Evolutionary conservation across 75 land plant species (phyloP).

Genomic region (Selaginella tamariscina): DNA sequence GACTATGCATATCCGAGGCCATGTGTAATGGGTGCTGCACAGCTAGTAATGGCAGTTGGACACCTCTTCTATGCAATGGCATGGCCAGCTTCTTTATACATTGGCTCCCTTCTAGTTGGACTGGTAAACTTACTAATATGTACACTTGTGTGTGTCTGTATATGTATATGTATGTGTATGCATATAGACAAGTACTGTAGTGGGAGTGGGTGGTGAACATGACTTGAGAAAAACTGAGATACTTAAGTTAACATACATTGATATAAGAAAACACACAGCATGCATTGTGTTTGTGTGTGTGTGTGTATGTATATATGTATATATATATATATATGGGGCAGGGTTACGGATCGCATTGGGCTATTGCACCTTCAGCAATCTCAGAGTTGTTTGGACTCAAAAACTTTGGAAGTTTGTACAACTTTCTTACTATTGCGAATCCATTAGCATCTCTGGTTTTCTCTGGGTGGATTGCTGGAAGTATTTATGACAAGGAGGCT

Average conservation of each 20-base stretch:
- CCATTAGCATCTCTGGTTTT: background rate
- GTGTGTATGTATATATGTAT: no score
- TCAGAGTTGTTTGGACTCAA: slow-evolving; percentile 83
- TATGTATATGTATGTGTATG: no score
- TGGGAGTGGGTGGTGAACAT: no score
- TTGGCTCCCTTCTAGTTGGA: slow-evolving; percentile 60
- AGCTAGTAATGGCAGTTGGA: slow-evolving; percentile 53
- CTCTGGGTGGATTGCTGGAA: slow-evolving; percentile 24
- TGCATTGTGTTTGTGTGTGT: no score
- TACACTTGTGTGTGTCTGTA: no score
- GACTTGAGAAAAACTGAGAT: no score
- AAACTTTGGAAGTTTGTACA: slow-evolving; percentile 73
- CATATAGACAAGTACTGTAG: no score
- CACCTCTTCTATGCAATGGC: slow-evolving; percentile 57
- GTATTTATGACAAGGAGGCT: slow-evolving; percentile 31
- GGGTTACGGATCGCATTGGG: slow-evolving; percentile 87
- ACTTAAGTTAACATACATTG: no score
- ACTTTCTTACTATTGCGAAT: slow-evolving; percentile 60
- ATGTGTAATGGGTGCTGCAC: slow-evolving; percentile 49
- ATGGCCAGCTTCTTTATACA: slow-evolving; percentile 60
- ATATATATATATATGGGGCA: no score
- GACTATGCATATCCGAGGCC: slow-evolving; percentile 55
- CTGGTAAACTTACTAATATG: no score
- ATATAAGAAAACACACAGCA: no score
- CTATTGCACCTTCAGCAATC: slow-evolving; percentile 62